Percentiles rank a stretch among this genome's conserved stretches.
Evolutionary conservation across 1,284 basidiomycete species (phyloP).

Genomic region (Cutaneotrichosporon cavernicola): DNA sequence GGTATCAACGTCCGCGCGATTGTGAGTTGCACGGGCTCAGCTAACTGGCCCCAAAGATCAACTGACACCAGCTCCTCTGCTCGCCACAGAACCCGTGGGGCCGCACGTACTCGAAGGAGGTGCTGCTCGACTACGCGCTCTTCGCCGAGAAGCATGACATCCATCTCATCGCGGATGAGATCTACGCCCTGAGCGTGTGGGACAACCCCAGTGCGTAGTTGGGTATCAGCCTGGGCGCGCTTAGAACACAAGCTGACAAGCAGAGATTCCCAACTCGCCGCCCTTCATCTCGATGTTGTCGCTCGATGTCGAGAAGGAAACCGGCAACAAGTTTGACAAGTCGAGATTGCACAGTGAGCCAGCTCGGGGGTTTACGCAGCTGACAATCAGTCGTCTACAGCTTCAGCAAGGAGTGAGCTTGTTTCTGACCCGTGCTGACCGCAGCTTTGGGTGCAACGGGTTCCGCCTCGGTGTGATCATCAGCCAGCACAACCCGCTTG

Average conservation of each 20-base stretch:
- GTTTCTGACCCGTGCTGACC: slow-evolving; percentile 6
- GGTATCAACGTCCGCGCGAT: slow-evolving; percentile 40
- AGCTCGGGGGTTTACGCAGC: background rate
- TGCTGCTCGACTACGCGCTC: slow-evolving; percentile 51
- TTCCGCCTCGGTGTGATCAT: slow-evolving; percentile 51
- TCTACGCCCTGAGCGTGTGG: slow-evolving; percentile 54
- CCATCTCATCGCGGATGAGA: slow-evolving; percentile 54
- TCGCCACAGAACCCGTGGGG: slow-evolving; percentile 55
- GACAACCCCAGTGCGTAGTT: slow-evolving; percentile 37
- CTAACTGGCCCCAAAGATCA: background rate
- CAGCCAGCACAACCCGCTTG: slow-evolving; percentile 50
- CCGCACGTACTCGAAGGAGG: slow-evolving; percentile 46
- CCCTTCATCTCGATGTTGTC: slow-evolving; percentile 52
- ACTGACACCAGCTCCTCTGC: slow-evolving; percentile 43
- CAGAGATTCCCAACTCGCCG: slow-evolving; percentile 36
- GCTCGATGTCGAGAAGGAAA: slow-evolving; percentile 52
- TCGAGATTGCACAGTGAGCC: slow-evolving; percentile 48
- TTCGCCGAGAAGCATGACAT: slow-evolving; percentile 54
- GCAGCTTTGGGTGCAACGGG: slow-evolving; percentile 54
- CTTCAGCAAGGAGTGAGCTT: slow-evolving; percentile 52
- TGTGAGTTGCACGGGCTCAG: slow-evolving; percentile 24
- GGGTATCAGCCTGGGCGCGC: background rate
- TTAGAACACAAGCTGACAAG: background rate
- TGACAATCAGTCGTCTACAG: slow-evolving; percentile 42
- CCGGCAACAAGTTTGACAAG: slow-evolving; percentile 46